Percentiles rank a stretch among this genome's conserved stretches.
phyloP scores from a whole-genome alignment of 768 basidiomycete species.

The Polyporus arcularius region DNA sequence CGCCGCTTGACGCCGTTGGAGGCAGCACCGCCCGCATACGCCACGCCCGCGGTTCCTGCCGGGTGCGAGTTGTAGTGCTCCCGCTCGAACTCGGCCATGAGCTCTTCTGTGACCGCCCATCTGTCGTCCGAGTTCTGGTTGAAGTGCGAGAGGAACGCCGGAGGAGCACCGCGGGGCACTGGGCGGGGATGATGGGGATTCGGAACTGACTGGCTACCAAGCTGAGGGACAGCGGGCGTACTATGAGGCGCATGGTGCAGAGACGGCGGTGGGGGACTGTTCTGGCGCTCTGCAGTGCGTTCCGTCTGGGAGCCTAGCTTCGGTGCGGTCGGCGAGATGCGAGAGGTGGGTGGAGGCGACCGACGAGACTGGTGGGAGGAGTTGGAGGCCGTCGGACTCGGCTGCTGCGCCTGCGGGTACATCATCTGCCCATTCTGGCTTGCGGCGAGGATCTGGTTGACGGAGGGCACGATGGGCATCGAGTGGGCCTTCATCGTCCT shows the following conservation, averaged over 20 bases:
- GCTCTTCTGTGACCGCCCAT: conserved; percentile 70
- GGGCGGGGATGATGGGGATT: conserved; percentile 64
- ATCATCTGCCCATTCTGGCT: conserved; percentile 40
- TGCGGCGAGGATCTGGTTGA: conserved; percentile 50
- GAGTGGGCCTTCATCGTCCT: conserved; percentile 61
- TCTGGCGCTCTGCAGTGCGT: conserved; percentile 40
- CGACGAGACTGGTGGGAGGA: conserved; percentile 36
- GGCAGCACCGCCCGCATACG: conserved; percentile 49
- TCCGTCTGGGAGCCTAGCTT: conserved; percentile 34
- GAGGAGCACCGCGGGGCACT: conserved; percentile 54
- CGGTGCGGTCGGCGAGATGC: conserved; percentile 32
- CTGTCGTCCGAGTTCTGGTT: conserved; percentile 51
- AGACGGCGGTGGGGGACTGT: conserved; percentile 44
- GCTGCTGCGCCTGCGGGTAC: conserved; percentile 34
- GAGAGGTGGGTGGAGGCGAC: conserved; percentile 34
- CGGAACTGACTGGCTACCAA: conserved; percentile 31
- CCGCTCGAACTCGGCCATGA: conserved; percentile 71
- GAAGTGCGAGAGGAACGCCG: conserved; percentile 58
- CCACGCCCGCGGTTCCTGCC: conserved; percentile 43
- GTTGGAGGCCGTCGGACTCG: conserved; percentile 37
- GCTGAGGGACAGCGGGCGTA: conserved; percentile 32
- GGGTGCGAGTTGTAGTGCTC: conserved; percentile 55
- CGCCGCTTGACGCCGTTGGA: conserved; percentile 33
- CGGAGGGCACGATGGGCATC: conserved; percentile 60
- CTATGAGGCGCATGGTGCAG: conserved; percentile 32